Base-by-base conservation (phyloP, 1,139 yeast species). In the Saccharomyces hybrid region DNA sequence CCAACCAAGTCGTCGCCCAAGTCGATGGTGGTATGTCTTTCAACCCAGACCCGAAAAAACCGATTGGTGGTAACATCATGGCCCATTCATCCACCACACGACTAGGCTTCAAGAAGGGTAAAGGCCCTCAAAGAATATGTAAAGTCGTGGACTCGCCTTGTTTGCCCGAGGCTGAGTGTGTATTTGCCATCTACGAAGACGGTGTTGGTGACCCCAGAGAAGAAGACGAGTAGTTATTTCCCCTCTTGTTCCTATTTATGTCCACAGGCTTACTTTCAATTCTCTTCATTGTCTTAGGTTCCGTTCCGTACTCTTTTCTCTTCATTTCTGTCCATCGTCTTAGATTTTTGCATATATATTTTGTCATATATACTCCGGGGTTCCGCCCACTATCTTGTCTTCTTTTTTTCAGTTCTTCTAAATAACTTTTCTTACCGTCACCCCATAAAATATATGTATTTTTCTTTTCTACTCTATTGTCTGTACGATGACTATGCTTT, bases 1-100 rank as follows among this genome's bases (percentile, higher is more conserved):
- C 99, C 3, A 93, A 93, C 73, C 99, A 93, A 72, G 99, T 93
- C 30, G 97, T 90, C 6, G 97, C 99, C 2, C 97, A 91, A 71
- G 99, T 95, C 23, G 99, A 93, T 70, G 98, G 98, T 52, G 84
- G 83, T 64, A 81, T 86, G 59, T 79, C 84, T 79, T 91, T 85
- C 71, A 89, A 90, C 63, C 95, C 97, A 0, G 99, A 93, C 69
- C 98, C 99, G 13, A 95, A 95, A 72, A 95, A 95, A 70, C 99
- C 99, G 8, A 93, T 95, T 63, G 99, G 99, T 56, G 99, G 99
- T 65, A 93, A 95, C 67, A 93, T 95, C 63, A 86, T 95, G 72
- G 99, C 99, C 1, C 99, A 95, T 70, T 85, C 96, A 23, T 89
- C 97, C 3, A 93, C 98, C 8, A 93, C 99, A 1, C 80, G 98